Percentiles rank a stretch among this genome's conserved stretches.
These are phyloP conservation scores for Schizochytrium sp. DNA, from an alignment of 108 stramenopile species.

Conservation along the genomic window DNA sequence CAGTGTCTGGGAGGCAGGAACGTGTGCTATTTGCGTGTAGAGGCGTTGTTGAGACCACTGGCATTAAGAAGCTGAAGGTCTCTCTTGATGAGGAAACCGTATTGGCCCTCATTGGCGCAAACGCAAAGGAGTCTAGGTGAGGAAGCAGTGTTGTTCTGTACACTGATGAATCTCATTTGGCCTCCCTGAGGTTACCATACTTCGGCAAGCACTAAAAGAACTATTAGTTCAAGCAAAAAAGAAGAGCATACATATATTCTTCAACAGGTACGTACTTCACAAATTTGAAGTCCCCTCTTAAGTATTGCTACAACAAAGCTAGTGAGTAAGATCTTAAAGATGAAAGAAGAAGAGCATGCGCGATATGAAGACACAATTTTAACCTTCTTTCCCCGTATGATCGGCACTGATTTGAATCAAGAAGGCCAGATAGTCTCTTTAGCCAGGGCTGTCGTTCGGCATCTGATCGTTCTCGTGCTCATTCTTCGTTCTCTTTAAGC, in stretches of 20 bases:
- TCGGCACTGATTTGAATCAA: constrained; percentile 55
- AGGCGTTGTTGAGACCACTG: background rate
- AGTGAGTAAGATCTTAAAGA: background rate
- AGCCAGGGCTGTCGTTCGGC: constrained; percentile 51
- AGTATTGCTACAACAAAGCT: background rate
- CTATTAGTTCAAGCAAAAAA: background rate
- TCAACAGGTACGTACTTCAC: background rate
- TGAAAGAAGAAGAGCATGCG: background rate
- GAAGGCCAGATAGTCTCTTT: constrained; percentile 45
- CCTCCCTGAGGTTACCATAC: too few relatives aligned
- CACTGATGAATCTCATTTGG: too few relatives aligned
- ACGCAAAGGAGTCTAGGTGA: background rate
- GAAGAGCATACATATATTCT: background rate
- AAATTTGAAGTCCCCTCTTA: background rate
- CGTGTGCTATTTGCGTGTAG: background rate
- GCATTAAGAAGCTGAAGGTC: background rate
- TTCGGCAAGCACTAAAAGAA: background rate
- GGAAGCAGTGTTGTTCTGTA: too few relatives aligned
- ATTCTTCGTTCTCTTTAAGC: background rate
- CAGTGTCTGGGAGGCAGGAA: constrained; percentile 10
- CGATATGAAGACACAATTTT: constrained; percentile 55
- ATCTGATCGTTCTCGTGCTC: constrained; percentile 54
- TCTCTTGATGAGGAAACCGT: background rate
- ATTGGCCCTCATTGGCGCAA: background rate
- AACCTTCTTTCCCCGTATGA: constrained; percentile 57